Evolutionary conservation across 192 early-diverging fungal species (phyloP), one percentile per base, ranked within the genome.

Genomic region (Gryganskiella cystojenkinii): DNA sequence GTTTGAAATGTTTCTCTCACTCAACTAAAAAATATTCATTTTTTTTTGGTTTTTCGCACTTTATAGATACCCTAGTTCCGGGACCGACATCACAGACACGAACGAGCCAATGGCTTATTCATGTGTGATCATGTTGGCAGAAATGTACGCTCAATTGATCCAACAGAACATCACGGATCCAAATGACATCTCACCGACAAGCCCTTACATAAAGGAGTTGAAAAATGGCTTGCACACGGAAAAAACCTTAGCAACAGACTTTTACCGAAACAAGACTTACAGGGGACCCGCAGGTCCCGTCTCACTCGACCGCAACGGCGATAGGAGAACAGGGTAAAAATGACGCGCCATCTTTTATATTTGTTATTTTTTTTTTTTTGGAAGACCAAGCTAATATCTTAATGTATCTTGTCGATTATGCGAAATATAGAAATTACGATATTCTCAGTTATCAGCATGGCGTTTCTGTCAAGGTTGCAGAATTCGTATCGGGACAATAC

Each of bases 101-200:
- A 79, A 75, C 27, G 80, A 84, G 64, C 80, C 67, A 35, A 67
- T 81, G 31, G 84, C 81, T 0, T 85, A 85, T 49, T 75, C 81
- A 1, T 85, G 81, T 33, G 80, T 81, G 54, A 81, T 76, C 70
- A 72, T 83, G 50, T 62, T 85, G 46, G 84, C 84, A 3, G 35
- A 80, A 19, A 71, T 61, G 1, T 85, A 81, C 43, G 60, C 64
- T 27, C 27, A 40, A 13, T 9, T 40, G 7, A 40, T 40, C 13
- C 37, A 58, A 28, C 30, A 44, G 17, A 43, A 34, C 13, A 19
- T 20, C 15, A 44, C 28, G 17, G 55, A 56, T 4, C 3, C 15
- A 4, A 11, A 35, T 19, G 55, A 31, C 25, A 53, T 28, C 8
- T 17, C 33, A 9, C 34, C 34, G 4, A 43, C 22, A 3, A 30